Evolutionary conservation across 2,329 filamentous ascomycete genomes (phyloP).

Genomic region (Beauveria bassiana): DNA sequence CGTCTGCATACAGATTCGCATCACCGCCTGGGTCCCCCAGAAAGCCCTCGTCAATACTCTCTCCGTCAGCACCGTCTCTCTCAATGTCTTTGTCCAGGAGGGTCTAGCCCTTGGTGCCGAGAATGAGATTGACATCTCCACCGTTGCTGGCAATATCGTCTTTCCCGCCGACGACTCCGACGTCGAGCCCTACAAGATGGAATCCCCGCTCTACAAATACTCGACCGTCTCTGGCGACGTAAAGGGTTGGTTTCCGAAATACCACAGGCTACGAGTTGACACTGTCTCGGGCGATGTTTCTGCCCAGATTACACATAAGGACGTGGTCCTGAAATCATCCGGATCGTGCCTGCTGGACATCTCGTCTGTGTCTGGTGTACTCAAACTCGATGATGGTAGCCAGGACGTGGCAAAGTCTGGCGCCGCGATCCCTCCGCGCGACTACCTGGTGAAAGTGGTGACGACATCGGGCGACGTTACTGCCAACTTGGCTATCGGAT

Average conservation of each 20-base stretch:
- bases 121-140: slow-evolving; percentile 24
- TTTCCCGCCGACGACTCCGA: slow-evolving; percentile 21
- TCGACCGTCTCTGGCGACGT: slow-evolving; percentile 37
- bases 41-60: slow-evolving; percentile 30
- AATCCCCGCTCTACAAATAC: slow-evolving; percentile 34
- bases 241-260: slow-evolving; percentile 42
- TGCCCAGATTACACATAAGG: slow-evolving; percentile 33
- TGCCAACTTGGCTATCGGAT: slow-evolving; percentile 33
- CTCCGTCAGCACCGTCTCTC: slow-evolving; percentile 27
- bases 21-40: slow-evolving; percentile 39
- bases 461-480: slow-evolving; percentile 37
- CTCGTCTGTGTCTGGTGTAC: slow-evolving; percentile 34
- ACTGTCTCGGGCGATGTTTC: slow-evolving; percentile 37
- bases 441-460: slow-evolving; percentile 38
- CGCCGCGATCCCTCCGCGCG: slow-evolving; percentile 32
- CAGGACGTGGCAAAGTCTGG: slow-evolving; percentile 19
- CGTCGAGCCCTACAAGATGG: slow-evolving; percentile 30
- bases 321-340: slow-evolving; percentile 25
- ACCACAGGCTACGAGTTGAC: slow-evolving; percentile 38
- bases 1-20: slow-evolving; percentile 41
- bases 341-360: slow-evolving; percentile 34
- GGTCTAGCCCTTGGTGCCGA: slow-evolving; percentile 30
- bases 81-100: slow-evolving; percentile 33
- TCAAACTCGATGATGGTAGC: slow-evolving; percentile 33
- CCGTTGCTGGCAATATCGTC: slow-evolving; percentile 31